These are phyloP conservation scores for Corchorus capsularis DNA, from an alignment of 345 rosid species.

Conservation along the genomic window DNA sequence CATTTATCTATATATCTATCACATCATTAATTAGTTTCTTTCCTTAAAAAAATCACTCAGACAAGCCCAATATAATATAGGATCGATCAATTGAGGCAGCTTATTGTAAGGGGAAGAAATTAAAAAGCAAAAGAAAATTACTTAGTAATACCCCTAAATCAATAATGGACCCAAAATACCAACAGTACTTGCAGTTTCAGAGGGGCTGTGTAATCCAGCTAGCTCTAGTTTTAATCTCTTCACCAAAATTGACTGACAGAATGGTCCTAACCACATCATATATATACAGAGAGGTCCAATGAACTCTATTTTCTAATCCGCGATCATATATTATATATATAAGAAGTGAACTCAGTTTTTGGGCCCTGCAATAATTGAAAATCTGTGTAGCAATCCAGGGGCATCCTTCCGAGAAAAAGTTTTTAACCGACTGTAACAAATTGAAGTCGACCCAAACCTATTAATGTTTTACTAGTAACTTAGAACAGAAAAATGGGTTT, in stretches of 20 bases:
- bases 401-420: conserved; percentile 12
- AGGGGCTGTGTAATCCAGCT: neutral
- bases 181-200: neutral
- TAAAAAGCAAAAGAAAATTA: no score
- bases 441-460: neutral
- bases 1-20: no score
- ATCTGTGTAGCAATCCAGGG: neutral
- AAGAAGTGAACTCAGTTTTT: conserved; percentile 19
- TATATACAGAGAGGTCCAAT: conserved; percentile 11
- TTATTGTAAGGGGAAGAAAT: no score
- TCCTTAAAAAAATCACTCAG: no score
- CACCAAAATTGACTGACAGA: neutral
- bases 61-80: no score
- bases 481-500: conserved; percentile 2
- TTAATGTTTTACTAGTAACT: neutral
- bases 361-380: conserved; percentile 23
- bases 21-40: no score
- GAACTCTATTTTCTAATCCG: conserved; percentile 7
- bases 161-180: conserved; percentile 4
- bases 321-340: conserved; percentile 21
- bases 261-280: conserved; percentile 9
- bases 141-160: neutral
- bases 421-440: neutral
- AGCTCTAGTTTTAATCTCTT: conserved; percentile 17
- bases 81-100: no score